Base-by-base conservation (phyloP, 345 rosid genomes). In the Populus alba region DNA sequence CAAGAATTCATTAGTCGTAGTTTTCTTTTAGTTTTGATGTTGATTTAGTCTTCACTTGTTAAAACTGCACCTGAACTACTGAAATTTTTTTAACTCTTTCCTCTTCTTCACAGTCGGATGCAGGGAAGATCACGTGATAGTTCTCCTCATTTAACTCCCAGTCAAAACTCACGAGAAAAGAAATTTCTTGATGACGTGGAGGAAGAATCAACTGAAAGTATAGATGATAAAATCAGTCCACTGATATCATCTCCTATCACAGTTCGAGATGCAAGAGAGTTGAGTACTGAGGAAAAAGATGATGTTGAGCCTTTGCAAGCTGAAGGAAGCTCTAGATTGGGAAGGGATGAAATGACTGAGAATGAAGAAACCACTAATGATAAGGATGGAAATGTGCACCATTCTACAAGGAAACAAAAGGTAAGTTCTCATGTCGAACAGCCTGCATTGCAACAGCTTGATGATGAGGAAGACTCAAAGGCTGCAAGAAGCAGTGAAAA, bases 401-500 rank as follows among this genome's bases (percentile, higher is more conserved):
- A 70, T 70, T 77, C 86, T 55, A 8, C 41, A 74, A 90, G 83
- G 78, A 88, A 86, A 69, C 84, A 82, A 69, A 83, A 81, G 66
- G 23, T 68, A 81, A 83, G 45, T 80, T 88, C 92, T 78, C 82
- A 67, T 75, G 74, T 74, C 39, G 91, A 86, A 70, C 87, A 74
- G 74, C 74, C 81, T 75, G 85, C 74, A 53, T 80, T 75, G 66
- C 89, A 86, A 75, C 94, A 91, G 79, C 51, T 75, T 67, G 95
- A 91, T 76, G 94, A 89, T 74, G 93, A 82, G 51, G 98, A 88
- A 68, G 94, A 90, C 68, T 84, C 87, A 55, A 94, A 86, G 86
- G 91, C 91, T 49, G 97, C 94, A 69, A 92, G 98, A 88, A 92
- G 95, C 83, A 92, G 95, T 78, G 98, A 94, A 77, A 89, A 89